Base-by-base conservation (phyloP, 768 basidiomycete genomes). In the Mycena rosella region DNA sequence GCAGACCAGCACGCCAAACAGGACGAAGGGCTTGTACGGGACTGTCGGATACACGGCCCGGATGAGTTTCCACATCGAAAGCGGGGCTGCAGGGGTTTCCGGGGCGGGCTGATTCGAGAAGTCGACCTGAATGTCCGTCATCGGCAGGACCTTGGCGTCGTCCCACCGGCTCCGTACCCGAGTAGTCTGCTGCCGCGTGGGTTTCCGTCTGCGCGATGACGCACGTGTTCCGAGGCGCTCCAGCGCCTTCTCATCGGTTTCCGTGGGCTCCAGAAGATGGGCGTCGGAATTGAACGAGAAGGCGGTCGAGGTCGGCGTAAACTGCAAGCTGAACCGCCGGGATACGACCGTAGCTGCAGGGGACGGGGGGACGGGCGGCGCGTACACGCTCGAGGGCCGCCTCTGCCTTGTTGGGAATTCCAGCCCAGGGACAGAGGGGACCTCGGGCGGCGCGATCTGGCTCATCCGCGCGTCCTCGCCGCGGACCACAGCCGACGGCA, bases 21-120 rank as follows among this genome's bases (percentile, higher is more conserved):
- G 70, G 66, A 98, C 78, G 36, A 94, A 67, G 4, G 84, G 82
- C 74, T 97, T 98, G 75, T 86, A 77, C 0, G 96, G 96, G 22
- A 98, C 80, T 0, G 88, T 88, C 2, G 91, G 92, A 74, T 88
- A 91, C 62, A 91, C 83, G 7, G 77, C 79, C 58, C 85, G 85
- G 14, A 91, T 69, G 24, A 90, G 84, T 0, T 74, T 64, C 78
- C 84, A 83, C 73, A 90, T 83, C 8, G 82, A 75, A 5, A 79
- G 81, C 5, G 59, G 61, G 9, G 54, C n/a, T 1, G 72, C 65
- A 48, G 72, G 30, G 49, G 72, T 49, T 59, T 67, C 66, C 7
- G 64, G 64, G 20, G 60, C 56, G 7, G 62, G 59, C 20, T 61
- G 66, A 30, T 45, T 30, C 45, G 64, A n/a, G 20, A 66, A 54